phyloP scores from a whole-genome alignment of 148 eudicot genomes.

The Rhododendron henanense region DNA sequence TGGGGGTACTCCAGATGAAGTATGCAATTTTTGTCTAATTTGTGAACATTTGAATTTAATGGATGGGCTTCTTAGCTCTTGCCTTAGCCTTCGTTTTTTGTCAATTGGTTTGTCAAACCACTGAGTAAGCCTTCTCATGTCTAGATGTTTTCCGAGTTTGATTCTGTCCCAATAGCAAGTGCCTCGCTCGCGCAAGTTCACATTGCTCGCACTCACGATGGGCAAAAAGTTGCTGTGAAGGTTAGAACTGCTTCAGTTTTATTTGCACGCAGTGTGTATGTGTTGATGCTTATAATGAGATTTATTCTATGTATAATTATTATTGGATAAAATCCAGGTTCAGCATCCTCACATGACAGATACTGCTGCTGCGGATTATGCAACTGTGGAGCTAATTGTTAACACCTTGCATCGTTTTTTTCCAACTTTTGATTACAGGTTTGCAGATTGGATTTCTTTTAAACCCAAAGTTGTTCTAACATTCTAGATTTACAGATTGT shows the following conservation, averaged over 20 bases:
- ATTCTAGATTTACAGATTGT: background rate
- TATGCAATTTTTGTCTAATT: conserved; percentile 28
- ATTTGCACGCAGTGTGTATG: background rate
- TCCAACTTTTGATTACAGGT: conserved; percentile 97
- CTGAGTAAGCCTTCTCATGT: conserved; percentile 20
- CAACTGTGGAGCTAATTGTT: conserved; percentile 85
- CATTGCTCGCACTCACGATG: conserved; percentile 67
- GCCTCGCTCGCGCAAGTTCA: conserved; percentile 99
- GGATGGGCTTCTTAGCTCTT: conserved; percentile 9
- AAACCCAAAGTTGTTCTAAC: background rate
- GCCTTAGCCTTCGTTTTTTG: background rate
- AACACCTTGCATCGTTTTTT: conserved; percentile 73
- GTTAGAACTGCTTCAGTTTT: conserved; percentile 30
- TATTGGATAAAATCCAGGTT: conserved; percentile 49
- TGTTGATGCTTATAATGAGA: background rate
- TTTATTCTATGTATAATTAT: conserved; percentile 4
- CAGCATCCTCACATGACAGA: conserved; percentile 99
- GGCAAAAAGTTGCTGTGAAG: conserved; percentile 98
- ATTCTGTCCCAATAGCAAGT: conserved; percentile 96
- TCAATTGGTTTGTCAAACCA: conserved; percentile 3
- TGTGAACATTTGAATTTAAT: background rate
- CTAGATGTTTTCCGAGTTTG: conserved; percentile 83
- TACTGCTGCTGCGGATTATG: conserved; percentile 97
- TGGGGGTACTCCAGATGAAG: conserved; percentile 89
- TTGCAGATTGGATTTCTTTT: background rate